phyloP scores from a whole-genome alignment of 2,329 filamentous ascomycete species.

The Beauveria varroae region DNA sequence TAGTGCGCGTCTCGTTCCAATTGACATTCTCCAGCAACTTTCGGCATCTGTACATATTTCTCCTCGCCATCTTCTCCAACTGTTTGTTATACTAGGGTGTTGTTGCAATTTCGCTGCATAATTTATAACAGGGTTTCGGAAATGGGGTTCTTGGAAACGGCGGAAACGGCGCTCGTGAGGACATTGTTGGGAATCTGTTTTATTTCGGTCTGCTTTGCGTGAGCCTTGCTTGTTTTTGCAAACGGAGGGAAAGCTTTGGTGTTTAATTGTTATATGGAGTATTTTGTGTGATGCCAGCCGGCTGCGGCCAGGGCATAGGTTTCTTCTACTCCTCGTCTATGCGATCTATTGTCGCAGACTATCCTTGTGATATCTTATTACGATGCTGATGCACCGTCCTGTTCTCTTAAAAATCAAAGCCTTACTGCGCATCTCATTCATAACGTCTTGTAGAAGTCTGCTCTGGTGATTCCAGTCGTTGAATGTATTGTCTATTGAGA shows the following conservation, averaged over 20 bases:
- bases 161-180: background rate
- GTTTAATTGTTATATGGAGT: background rate
- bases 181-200: background rate
- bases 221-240: background rate
- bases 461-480: background rate
- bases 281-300: background rate
- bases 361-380: background rate
- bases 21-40: background rate
- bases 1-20: slow-evolving; percentile 9
- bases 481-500: background rate
- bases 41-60: background rate
- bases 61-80: background rate
- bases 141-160: background rate
- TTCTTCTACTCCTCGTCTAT: background rate
- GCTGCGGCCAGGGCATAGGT: background rate
- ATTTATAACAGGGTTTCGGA: background rate
- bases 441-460: background rate
- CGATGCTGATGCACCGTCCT: background rate
- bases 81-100: background rate
- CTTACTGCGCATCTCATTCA: background rate
- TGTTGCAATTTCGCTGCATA: background rate
- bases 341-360: background rate
- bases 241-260: background rate
- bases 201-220: background rate
- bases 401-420: background rate